Conservation (phyloP, 495 filamentous ascomycete species). For the Hypoxylon fuscum region DNA sequence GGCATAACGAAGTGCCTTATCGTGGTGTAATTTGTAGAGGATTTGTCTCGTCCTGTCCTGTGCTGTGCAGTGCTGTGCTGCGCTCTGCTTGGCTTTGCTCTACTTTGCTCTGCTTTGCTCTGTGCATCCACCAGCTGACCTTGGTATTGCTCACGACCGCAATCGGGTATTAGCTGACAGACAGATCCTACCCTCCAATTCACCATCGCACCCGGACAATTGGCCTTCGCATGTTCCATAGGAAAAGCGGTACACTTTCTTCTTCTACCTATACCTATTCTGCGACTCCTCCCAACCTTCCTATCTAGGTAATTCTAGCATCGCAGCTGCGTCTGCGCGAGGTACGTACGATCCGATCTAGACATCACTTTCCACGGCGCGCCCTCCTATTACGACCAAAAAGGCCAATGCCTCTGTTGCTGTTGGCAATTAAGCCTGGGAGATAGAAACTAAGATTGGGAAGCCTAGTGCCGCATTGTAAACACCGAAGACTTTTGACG, state of each 20-base stretch:
- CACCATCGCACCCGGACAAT: slow-evolving; percentile 9
- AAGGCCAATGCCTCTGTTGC: neutral
- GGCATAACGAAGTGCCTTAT: slow-evolving; percentile 26
- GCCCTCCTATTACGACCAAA: neutral
- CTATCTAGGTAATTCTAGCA: slow-evolving; percentile 29
- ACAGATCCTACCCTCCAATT: slow-evolving; percentile 20
- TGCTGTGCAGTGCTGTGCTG: too few species aligned
- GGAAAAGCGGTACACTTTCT: slow-evolving; percentile 13
- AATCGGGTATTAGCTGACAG: neutral
- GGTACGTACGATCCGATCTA: slow-evolving; percentile 21
- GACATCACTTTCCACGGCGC: neutral
- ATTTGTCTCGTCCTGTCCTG: neutral
- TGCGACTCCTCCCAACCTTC: slow-evolving; percentile 10
- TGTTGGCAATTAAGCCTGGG: neutral
- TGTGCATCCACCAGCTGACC: too few species aligned
- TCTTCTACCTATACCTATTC: neutral
- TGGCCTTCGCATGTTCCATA: slow-evolving; percentile 10
- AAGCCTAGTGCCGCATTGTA: slow-evolving; percentile 20
- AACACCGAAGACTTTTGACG: slow-evolving; percentile 11
- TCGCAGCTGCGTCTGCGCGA: slow-evolving; percentile 11
- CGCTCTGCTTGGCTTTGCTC: slow-evolving; percentile 7
- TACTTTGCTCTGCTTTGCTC: slow-evolving; percentile 9
- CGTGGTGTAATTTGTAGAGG: slow-evolving; percentile 3
- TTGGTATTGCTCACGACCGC: slow-evolving; percentile 10
- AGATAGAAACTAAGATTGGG: slow-evolving; percentile 9